A percentile compares a stretch with the other conserved stretches of the same genome.
Evolutionary conservation across 345 rosid genomes (phyloP).

Genomic region (Eucalyptus erythrocorys): DNA sequence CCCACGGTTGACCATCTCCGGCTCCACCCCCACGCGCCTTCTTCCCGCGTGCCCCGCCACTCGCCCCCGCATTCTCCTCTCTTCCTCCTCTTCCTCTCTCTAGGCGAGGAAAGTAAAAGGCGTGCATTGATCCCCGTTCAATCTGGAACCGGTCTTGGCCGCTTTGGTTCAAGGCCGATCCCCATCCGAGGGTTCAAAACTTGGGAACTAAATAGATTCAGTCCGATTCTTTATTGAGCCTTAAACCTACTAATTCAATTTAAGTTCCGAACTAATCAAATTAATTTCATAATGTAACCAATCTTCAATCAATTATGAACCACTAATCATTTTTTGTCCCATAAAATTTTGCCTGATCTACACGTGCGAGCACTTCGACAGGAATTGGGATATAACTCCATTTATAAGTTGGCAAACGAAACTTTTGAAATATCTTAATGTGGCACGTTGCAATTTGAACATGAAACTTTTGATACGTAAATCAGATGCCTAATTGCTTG

Average conservation of each 20-base stretch:
- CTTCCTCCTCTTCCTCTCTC: neutral
- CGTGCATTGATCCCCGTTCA: neutral
- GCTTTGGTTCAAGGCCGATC: neutral
- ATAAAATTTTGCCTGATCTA: neutral
- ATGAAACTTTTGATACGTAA: neutral
- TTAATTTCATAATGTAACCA: rapidly evolving
- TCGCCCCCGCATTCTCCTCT: neutral
- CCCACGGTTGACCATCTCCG: slow-evolving; percentile 21
- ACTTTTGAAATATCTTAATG: neutral
- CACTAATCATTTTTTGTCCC: rapidly evolving
- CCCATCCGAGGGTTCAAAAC: neutral
- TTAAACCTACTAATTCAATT: rapidly evolving
- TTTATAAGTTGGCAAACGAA: rapidly evolving
- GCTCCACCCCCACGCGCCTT: neutral
- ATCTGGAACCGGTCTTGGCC: neutral
- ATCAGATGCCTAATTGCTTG: rapidly evolving
- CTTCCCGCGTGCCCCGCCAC: neutral
- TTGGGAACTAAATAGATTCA: neutral
- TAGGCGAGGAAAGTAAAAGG: neutral
- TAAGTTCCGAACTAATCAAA: rapidly evolving
- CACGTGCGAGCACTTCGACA: rapidly evolving
- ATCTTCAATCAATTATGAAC: neutral
- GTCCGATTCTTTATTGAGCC: rapidly evolving
- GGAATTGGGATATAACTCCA: rapidly evolving
- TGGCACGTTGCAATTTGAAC: rapidly evolving